phyloP scores from a whole-genome alignment of 257 asterid genomes.

The Solanum boliviense region DNA sequence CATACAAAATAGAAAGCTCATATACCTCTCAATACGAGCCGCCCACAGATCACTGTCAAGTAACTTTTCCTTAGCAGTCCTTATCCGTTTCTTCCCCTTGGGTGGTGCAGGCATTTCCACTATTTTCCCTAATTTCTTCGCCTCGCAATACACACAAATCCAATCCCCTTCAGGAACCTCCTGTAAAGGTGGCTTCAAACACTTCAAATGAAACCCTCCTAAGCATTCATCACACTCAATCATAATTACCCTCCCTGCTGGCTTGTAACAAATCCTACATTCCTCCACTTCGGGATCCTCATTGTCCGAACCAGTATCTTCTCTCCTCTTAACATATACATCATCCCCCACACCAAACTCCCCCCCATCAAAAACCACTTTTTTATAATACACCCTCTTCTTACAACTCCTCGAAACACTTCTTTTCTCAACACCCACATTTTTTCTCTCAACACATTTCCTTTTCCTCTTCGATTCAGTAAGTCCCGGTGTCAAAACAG shows the following conservation, averaged over 20 bases:
- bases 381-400: slow-evolving; percentile 53
- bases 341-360: slow-evolving; percentile 68
- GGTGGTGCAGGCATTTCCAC: slow-evolving; percentile 53
- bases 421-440: slow-evolving; percentile 6
- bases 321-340: slow-evolving; percentile 78
- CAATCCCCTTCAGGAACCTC: slow-evolving; percentile 89
- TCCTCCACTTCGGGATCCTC: slow-evolving; percentile 80
- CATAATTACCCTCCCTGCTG: slow-evolving; percentile 56
- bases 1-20: background rate
- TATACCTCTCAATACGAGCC: slow-evolving; percentile 63
- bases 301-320: slow-evolving; percentile 46
- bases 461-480: slow-evolving; percentile 43
- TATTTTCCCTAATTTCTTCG: slow-evolving; percentile 34
- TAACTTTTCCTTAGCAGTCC: slow-evolving; percentile 81
- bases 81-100: slow-evolving; percentile 52
- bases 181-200: slow-evolving; percentile 68
- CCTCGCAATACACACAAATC: slow-evolving; percentile 63
- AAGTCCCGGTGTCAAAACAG: slow-evolving; percentile 34
- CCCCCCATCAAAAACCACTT: slow-evolving; percentile 60
- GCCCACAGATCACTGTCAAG: slow-evolving; percentile 93
- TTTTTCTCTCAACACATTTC: slow-evolving; percentile 1
- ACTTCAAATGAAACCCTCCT: slow-evolving; percentile 87
- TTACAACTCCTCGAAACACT: slow-evolving; percentile 16
- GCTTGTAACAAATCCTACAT: slow-evolving; percentile 72
- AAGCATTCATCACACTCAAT: slow-evolving; percentile 92